Conservation (phyloP, 164 flowering plant genomes). For the Aristolochia fimbriata region DNA sequence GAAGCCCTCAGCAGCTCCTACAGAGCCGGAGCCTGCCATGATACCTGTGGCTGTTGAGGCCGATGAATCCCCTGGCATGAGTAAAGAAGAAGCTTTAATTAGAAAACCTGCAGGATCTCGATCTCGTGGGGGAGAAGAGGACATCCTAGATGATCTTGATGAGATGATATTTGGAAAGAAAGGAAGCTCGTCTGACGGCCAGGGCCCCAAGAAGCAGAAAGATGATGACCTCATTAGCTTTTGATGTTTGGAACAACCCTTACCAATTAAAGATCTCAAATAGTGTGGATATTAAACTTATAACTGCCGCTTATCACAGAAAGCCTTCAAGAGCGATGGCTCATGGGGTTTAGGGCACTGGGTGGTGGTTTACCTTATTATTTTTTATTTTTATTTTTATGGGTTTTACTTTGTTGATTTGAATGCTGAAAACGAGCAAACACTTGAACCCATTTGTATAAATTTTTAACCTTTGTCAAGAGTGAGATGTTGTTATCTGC, state of each 20-base stretch:
- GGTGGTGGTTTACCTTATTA: too few relatives aligned
- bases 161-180: constrained; percentile 97
- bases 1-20: constrained; percentile 29
- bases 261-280: too few relatives aligned
- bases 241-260: constrained; percentile 15
- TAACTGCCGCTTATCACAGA: too few relatives aligned
- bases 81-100: constrained; percentile 59
- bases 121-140: constrained; percentile 50
- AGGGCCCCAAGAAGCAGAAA: constrained; percentile 50
- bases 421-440: too few relatives aligned
- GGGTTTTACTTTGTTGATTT: too few relatives aligned
- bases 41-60: constrained; percentile 85
- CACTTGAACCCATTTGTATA: too few relatives aligned
- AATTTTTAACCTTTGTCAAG: too few relatives aligned
- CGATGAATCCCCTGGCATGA: constrained; percentile 69
- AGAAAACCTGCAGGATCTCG: constrained; percentile 58
- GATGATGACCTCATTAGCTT: constrained; percentile 75
- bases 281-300: too few relatives aligned
- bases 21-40: constrained; percentile 78
- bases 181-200: constrained; percentile 48
- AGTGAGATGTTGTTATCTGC: too few relatives aligned
- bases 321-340: too few relatives aligned
- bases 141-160: constrained; percentile 90
- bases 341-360: too few relatives aligned
- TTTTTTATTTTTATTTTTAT: too few relatives aligned